Evolutionary conservation across 345 rosid species (phyloP).

Genomic region (Boechera stricta): DNA sequence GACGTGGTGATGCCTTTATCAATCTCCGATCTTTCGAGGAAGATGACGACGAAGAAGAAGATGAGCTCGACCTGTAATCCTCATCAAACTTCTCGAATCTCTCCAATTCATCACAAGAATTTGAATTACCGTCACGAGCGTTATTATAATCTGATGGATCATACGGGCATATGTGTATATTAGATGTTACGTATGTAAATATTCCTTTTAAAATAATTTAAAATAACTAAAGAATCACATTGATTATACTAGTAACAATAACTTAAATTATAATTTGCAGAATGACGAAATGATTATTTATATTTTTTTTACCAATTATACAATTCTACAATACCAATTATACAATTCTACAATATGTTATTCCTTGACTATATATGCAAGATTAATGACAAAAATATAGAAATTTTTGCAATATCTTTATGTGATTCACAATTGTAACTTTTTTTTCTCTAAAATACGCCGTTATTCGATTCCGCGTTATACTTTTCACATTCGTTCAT

Average conservation of each 20-base stretch:
- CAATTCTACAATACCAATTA: no score
- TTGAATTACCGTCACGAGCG: slow-evolving; percentile 6
- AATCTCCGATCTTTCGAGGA: slow-evolving; percentile 44
- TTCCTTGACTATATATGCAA: neutral
- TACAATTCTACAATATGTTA: neutral
- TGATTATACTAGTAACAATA: neutral
- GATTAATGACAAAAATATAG: neutral
- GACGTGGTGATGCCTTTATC: slow-evolving; percentile 31
- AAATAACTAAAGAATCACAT: neutral
- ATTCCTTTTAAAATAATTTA: neutral
- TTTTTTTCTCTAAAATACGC: neutral
- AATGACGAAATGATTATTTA: neutral
- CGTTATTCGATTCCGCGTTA: neutral
- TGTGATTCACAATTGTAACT: neutral
- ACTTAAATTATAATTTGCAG: neutral
- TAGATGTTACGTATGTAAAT: neutral
- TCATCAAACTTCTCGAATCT: slow-evolving; percentile 26
- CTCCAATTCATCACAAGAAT: slow-evolving; percentile 37
- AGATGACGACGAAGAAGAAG: slow-evolving; percentile 46
- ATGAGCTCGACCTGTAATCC: slow-evolving; percentile 47
- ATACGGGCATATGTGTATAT: neutral
- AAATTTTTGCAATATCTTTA: neutral
- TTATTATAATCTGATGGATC: slow-evolving; percentile 24
- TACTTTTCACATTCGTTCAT: neutral
- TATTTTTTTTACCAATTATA: neutral